Evolutionary conservation across 805 yeast species (phyloP).

Genomic region (Sugiyamaella smithiae): DNA sequence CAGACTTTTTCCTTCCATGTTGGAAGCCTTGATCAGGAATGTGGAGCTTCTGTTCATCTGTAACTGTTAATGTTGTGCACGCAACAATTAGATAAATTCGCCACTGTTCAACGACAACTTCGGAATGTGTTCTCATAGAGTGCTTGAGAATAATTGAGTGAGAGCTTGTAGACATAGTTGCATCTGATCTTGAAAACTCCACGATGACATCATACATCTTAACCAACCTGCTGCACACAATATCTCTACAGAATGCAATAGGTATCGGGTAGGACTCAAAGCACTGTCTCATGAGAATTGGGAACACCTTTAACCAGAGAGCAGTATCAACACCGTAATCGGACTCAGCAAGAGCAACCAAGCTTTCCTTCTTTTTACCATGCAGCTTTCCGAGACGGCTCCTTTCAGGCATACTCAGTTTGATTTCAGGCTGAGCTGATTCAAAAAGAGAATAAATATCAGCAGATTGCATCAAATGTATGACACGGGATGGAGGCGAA

Average conservation of each 20-base stretch:
- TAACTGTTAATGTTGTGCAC: slow-evolving; percentile 85
- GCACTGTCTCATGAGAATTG: slow-evolving; percentile 65
- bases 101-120: slow-evolving; percentile 80
- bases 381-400: slow-evolving; percentile 62
- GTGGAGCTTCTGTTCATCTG: slow-evolving; percentile 77
- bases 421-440: slow-evolving; percentile 43
- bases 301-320: slow-evolving; percentile 89
- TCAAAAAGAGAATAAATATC: slow-evolving; percentile 65
- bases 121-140: slow-evolving; percentile 51
- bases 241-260: slow-evolving; percentile 86
- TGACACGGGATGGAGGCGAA: slow-evolving; percentile 35
- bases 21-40: slow-evolving; percentile 42
- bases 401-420: slow-evolving; percentile 68
- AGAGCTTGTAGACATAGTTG: slow-evolving; percentile 17
- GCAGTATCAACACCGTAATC: slow-evolving; percentile 95
- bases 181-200: slow-evolving; percentile 25
- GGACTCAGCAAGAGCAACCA: slow-evolving; percentile 80
- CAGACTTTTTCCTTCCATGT: slow-evolving; percentile 73
- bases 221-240: slow-evolving; percentile 83
- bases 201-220: slow-evolving; percentile 53
- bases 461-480: slow-evolving; percentile 68
- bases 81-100: slow-evolving; percentile 85
- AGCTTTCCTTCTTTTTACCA: slow-evolving; percentile 57
- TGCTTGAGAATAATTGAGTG: slow-evolving; percentile 24
- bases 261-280: slow-evolving; percentile 87